Evolutionary conservation across 75 land plant species (phyloP).

Genomic region (Cryptomeria japonica): DNA sequence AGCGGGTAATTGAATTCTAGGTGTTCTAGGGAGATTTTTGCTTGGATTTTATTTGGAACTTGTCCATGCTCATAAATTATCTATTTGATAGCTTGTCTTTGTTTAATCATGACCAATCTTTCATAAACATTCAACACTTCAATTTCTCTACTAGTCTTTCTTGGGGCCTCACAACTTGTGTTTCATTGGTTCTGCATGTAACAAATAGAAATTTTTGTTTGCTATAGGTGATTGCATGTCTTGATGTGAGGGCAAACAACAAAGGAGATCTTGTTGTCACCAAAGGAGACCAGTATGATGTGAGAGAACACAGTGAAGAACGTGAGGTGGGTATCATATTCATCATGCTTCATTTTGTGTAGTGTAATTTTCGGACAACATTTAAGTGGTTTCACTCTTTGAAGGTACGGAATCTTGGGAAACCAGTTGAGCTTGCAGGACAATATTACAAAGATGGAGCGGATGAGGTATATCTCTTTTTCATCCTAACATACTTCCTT

Average conservation of each 20-base stretch:
- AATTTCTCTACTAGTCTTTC: not conserved
- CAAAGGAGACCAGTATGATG: conserved; percentile 99
- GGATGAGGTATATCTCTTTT: conserved; percentile 75
- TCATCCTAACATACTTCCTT: not conserved
- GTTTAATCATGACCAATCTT: not conserved
- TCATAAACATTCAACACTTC: not conserved
- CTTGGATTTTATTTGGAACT: not conserved
- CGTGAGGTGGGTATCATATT: conserved; percentile 67
- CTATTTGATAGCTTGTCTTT: not conserved
- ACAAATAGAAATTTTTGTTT: not conserved
- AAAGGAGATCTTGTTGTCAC: conserved; percentile 98
- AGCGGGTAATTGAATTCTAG: conserved; percentile 33
- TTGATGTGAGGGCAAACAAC: conserved; percentile 98
- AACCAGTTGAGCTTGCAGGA: conserved; percentile 95
- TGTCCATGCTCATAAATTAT: not conserved
- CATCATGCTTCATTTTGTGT: not conserved
- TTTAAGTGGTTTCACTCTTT: not conserved
- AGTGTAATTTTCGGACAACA: not conserved
- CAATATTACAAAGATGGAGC: conserved; percentile 96
- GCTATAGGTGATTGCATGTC: conserved; percentile 93
- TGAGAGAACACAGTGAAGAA: conserved; percentile 75
- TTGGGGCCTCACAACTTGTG: not conserved
- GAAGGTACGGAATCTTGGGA: conserved; percentile 97
- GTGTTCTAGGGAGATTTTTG: not conserved
- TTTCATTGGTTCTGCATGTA: conserved; percentile 7